Base-by-base conservation (phyloP, 192 early-diverging fungal genomes). In the Dissophora globulifera region DNA sequence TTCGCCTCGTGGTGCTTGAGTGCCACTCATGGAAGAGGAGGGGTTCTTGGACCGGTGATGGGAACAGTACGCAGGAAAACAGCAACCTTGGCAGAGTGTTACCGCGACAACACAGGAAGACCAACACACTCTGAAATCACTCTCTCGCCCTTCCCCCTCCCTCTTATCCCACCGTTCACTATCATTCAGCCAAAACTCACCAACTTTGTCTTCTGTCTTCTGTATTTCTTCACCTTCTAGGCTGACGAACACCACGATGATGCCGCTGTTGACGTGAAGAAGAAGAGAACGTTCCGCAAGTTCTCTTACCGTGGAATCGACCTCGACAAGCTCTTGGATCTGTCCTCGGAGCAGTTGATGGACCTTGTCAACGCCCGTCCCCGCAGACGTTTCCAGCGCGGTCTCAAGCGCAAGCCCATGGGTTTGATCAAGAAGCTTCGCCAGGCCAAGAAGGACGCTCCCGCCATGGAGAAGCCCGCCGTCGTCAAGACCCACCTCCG, bases 371-470 rank as follows among this genome's bases (percentile, higher is more conserved):
- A 96, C 84, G 86, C 91, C 82, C 94, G 96, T 82, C 94, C 93
- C 70, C 93, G 96, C 86, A 91, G 96, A 90, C 90, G 94, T 83
- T 98, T 98, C 92, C 93, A 96, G 87, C 94, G 96, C 78, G 96
- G 96, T 75, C 87, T 98, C 49, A 96, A 96, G 91, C 90, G 95
- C 82, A 97, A 97, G 93, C 95, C 96, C 60, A 97, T 98, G 96
- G 93, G 94, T 51, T 84, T 98, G 62, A 98, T 98, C 91, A 98
- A 98, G 93, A 98, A 98, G 93, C 93, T 98, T 79, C 94, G 96
- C 74, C 87, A 93, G 82, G 94, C 96, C 78, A 97, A 96, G 94
- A 94, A 97, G 93, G 89, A 93, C 56, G 91, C 93, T 43, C 83
- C 84, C 47, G 80, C 86, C 64, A 81, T 85, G 84, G 96, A 98